Percentiles rank a stretch among this genome's conserved stretches.
Evolutionary conservation across 1,139 yeast genomes (phyloP).

Genomic region (Suhomyces kunorum): DNA sequence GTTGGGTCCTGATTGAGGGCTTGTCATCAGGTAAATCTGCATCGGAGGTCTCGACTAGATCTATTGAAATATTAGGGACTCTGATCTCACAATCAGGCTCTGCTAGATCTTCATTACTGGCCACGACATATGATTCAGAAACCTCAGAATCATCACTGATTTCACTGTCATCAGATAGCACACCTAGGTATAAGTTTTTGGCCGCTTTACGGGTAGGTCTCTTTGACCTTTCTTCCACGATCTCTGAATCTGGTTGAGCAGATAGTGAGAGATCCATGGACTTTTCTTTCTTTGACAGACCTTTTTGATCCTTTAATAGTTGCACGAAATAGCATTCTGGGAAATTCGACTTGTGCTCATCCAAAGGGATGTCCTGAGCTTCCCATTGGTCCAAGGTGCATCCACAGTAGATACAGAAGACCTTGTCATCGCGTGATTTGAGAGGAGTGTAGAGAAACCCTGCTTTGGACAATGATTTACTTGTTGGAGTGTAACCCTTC

Average conservation of each 20-base stretch:
- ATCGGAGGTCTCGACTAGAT: background rate
- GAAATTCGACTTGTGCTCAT: conserved; percentile 50
- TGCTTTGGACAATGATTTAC: conserved; percentile 43
- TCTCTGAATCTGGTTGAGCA: background rate
- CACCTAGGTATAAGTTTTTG: conserved; percentile 10
- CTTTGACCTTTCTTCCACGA: background rate
- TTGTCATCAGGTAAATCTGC: too few species aligned
- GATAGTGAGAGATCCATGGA: background rate
- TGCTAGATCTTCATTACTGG: background rate
- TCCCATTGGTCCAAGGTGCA: conserved; percentile 75
- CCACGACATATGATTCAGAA: background rate
- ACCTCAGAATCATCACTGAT: conserved; percentile 1
- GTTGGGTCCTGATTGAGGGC: too few species aligned
- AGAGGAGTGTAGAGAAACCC: conserved; percentile 56
- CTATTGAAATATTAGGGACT: background rate
- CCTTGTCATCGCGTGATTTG: conserved; percentile 57
- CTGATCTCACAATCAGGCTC: background rate
- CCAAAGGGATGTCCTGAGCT: conserved; percentile 60
- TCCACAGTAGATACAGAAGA: conserved; percentile 70
- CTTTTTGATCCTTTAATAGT: conserved; percentile 3
- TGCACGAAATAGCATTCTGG: conserved; percentile 51
- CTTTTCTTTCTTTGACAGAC: background rate
- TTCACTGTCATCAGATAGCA: conserved; percentile 12
- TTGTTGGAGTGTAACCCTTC: conserved; percentile 39
- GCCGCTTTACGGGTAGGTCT: background rate